A percentile compares a stretch with the other conserved stretches of the same genome.
Evolutionary conservation across 176 grass and related monocot species (phyloP).

Genomic region (Carex littledalei): DNA sequence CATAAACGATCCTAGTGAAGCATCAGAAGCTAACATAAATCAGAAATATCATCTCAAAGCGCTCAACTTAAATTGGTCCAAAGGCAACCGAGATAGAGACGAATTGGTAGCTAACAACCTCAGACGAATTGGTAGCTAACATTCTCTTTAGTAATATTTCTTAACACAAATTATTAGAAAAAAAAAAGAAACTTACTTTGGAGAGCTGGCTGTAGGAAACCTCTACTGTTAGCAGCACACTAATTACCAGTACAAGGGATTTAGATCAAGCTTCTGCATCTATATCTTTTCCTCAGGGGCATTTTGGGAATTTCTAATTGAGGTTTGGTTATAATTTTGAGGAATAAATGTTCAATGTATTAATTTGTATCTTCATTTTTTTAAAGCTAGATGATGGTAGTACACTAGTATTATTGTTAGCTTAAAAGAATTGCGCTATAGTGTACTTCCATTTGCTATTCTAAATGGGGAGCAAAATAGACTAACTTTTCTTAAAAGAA

Average conservation of each 20-base stretch:
- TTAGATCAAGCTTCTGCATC: not conserved
- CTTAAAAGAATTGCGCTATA: not conserved
- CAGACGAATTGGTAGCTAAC: slow-evolving; percentile 16
- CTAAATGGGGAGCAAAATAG: not conserved
- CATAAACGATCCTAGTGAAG: slow-evolving; percentile 18
- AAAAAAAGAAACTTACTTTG: not conserved
- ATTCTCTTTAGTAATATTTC: not conserved
- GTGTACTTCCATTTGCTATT: not conserved
- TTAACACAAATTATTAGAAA: not conserved
- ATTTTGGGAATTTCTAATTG: not conserved
- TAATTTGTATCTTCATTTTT: not conserved
- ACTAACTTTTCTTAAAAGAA: not conserved
- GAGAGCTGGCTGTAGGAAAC: not conserved
- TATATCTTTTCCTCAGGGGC: not conserved
- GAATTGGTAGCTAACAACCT: slow-evolving; percentile 21
- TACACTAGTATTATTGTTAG: not conserved
- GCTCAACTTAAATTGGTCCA: slow-evolving; percentile 9
- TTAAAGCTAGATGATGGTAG: not conserved
- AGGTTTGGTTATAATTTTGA: not conserved
- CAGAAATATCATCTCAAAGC: slow-evolving; percentile 22
- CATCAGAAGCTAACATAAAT: slow-evolving; percentile 7
- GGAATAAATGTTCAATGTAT: not conserved
- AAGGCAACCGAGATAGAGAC: not conserved
- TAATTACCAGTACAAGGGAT: not conserved
- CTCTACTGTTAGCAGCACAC: not conserved